Conservation (phyloP, 768 basidiomycete species). For the Macrolepiota dolichaula region DNA sequence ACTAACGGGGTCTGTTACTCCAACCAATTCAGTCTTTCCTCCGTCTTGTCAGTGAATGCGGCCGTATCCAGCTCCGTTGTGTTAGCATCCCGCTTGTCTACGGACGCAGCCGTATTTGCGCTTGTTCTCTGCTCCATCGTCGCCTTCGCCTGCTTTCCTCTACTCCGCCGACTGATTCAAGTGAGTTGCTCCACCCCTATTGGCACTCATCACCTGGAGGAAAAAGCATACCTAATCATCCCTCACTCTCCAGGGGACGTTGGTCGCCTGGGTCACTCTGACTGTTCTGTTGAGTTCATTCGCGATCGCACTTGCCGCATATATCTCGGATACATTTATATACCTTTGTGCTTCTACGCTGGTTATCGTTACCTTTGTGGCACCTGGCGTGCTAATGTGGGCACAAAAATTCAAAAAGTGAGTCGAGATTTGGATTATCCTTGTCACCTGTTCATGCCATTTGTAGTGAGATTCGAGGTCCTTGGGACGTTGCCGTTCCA, state of each 20-base stretch:
- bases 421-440: slow-evolving; percentile 24
- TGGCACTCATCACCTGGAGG: slow-evolving; percentile 12
- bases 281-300: slow-evolving; percentile 50
- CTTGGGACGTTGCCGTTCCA: slow-evolving; percentile 66
- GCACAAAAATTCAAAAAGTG: slow-evolving; percentile 88
- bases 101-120: slow-evolving; percentile 85
- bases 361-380: slow-evolving; percentile 62
- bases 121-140: slow-evolving; percentile 83
- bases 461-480: slow-evolving; percentile 80
- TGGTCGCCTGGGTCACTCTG: slow-evolving; percentile 43
- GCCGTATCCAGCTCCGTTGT: slow-evolving; percentile 92
- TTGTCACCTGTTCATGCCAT: slow-evolving; percentile 14
- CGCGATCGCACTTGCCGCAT: slow-evolving; percentile 48
- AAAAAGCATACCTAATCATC: slow-evolving; percentile 1
- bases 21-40: slow-evolving; percentile 57
- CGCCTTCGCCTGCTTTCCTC: slow-evolving; percentile 80
- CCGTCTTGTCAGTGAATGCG: slow-evolving; percentile 86
- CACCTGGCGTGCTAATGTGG: slow-evolving; percentile 76
- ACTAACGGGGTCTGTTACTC: slow-evolving; percentile 4
- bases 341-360: slow-evolving; percentile 49
- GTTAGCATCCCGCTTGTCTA: slow-evolving; percentile 82
- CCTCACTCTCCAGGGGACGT: slow-evolving; percentile 37
- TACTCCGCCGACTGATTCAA: slow-evolving; percentile 71
- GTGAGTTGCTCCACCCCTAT: slow-evolving; percentile 31
- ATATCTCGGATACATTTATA: slow-evolving; percentile 54